These are phyloP conservation scores for Cyberlindnera meyerae DNA, from an alignment of 805 yeast genomes.

Conservation along the genomic window DNA sequence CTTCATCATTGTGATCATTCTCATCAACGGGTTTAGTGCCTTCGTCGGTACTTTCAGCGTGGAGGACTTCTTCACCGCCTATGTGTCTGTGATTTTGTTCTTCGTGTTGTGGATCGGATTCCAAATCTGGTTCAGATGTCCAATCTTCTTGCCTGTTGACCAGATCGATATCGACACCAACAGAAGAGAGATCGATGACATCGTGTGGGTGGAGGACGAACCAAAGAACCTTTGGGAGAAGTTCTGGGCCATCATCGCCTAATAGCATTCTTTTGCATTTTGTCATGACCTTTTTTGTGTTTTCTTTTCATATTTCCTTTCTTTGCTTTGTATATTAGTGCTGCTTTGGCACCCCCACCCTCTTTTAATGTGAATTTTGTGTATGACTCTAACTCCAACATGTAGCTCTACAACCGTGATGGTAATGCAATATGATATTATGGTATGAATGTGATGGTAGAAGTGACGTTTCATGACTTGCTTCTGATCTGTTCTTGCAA, in stretches of 20 bases:
- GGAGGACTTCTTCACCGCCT: conserved; percentile 60
- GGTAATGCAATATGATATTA: neutral
- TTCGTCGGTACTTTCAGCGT: conserved; percentile 52
- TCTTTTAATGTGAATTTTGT: no score
- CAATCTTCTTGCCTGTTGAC: conserved; percentile 43
- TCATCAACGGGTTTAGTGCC: conserved; percentile 68
- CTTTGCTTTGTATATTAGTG: neutral
- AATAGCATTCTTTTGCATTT: neutral
- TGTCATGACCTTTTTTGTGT: neutral
- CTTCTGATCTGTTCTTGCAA: conserved; percentile 17
- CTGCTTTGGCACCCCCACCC: no score
- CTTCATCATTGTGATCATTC: conserved; percentile 49
- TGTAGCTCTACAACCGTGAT: no score
- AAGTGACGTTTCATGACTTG: conserved; percentile 13
- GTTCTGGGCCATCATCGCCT: conserved; percentile 42
- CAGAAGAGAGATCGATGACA: conserved; percentile 56
- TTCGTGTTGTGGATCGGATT: conserved; percentile 49
- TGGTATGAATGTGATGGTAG: no score
- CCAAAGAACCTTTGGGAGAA: conserved; percentile 51
- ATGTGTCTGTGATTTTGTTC: conserved; percentile 63
- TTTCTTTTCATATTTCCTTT: neutral
- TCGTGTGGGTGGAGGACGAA: conserved; percentile 52
- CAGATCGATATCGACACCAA: conserved; percentile 68
- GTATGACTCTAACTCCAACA: no score
- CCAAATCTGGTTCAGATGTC: conserved; percentile 47